Base-by-base conservation (phyloP, 2,329 filamentous ascomycete species). In the Botrytis aclada region DNA sequence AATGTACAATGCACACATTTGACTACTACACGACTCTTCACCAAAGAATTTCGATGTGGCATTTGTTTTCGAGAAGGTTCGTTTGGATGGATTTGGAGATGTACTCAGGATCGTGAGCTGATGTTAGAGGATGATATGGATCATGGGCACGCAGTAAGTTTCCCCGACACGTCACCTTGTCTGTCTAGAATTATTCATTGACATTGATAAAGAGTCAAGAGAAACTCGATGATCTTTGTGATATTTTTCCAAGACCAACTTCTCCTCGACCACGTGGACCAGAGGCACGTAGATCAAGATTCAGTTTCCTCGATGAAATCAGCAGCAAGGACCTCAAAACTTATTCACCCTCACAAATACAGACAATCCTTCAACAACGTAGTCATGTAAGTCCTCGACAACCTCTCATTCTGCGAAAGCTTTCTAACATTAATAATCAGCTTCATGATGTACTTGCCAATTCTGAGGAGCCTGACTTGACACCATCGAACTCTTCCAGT, bases 61-160 rank as follows among this genome's bases (percentile, higher is more conserved):
- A 79, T 85, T 37, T 96, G 93, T 77, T 83, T 83, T 56, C 82
- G 83, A 58, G 81, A 81, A 1, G 87, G 90, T 0, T 82, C 85
- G 25, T 84, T 90, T 70, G 92, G 92, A 39, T 96, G 91, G 88
- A 82, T 96, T 34, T 96, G 93, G 81, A 85, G 87, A 74, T 96
- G 93, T 81, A 87, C 86, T 20, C 88, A 93, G 79, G 92, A 94
- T 77, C 83, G 83, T 18, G 84, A 88, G 43, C 79, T 82, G 25
- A 77, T 83, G 58, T 78, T 87, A 43, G 81, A 83, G 29, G 81
- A 83, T 60, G 80, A 81, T 29, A 76, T 81, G 20, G 75, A 79
- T 41, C 77, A 77, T 37, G 78, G 78, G n/a, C 73, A 70, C 61
- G 74, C 73, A 58, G 81, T 83, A 77, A 71, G 75, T 76, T 54